Conservation (phyloP, 208 protist genomes). For the Phytomonas francai region DNA sequence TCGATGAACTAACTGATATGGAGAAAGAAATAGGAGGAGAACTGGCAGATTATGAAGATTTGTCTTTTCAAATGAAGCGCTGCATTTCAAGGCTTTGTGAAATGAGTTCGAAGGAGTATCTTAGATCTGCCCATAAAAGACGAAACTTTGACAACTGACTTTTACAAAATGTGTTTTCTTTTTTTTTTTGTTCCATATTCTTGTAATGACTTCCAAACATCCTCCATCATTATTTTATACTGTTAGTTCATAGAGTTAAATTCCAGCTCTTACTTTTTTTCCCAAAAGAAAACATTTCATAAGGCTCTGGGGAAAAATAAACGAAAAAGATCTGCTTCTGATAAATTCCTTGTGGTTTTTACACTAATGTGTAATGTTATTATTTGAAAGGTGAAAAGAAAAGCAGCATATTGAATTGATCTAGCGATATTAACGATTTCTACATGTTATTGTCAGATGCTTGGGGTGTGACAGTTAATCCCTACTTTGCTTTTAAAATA, state of each 20-base stretch:
- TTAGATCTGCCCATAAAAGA: constrained; percentile 45
- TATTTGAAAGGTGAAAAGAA: constrained; percentile 12
- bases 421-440: not conserved
- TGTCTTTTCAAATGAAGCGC: constrained; percentile 81
- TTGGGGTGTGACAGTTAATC: not conserved
- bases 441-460: not conserved
- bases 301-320: constrained; percentile 8
- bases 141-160: constrained; percentile 1
- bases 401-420: not conserved
- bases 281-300: not conserved
- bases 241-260: not conserved
- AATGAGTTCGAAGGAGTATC: constrained; percentile 85
- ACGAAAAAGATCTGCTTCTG: not conserved
- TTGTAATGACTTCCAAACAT: not conserved
- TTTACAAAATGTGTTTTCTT: constrained; percentile 10
- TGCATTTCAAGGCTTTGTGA: constrained; percentile 81
- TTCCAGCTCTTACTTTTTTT: constrained; percentile 9
- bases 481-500: not conserved
- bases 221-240: not conserved
- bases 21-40: constrained; percentile 62
- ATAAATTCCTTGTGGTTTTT: constrained; percentile 7
- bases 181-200: constrained; percentile 12
- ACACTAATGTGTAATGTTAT: constrained; percentile 5
- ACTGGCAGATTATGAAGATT: constrained; percentile 60
- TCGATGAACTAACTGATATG: constrained; percentile 55